Conservation (phyloP, 495 filamentous ascomycete genomes). For the Aspergillus saccharolyticus region DNA sequence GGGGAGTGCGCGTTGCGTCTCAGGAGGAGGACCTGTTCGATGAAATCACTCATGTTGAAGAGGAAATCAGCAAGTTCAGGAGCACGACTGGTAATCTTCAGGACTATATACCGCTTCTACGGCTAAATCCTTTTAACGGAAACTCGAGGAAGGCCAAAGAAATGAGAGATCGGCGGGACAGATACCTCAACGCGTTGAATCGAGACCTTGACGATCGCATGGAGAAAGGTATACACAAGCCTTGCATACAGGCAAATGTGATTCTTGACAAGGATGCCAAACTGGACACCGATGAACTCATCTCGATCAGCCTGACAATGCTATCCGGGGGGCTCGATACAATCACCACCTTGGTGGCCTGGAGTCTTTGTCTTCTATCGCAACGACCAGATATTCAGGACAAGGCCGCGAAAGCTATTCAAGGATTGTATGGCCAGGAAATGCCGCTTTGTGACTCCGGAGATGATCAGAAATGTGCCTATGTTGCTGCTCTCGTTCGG, state of each 20-base stretch:
- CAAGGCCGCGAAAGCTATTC: conserved; percentile 52
- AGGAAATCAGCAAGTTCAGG: conserved; percentile 53
- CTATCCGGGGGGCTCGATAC: conserved; percentile 60
- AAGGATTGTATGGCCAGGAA: conserved; percentile 46
- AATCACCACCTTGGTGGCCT: conserved; percentile 57
- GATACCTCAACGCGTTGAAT: conserved; percentile 52
- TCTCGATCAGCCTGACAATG: conserved; percentile 59
- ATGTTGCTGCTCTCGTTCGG: conserved; percentile 53
- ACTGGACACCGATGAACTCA: conserved; percentile 55
- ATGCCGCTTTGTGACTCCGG: conserved; percentile 52
- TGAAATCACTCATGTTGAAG: conserved; percentile 61
- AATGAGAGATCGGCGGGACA: conserved; percentile 55
- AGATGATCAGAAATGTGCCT: conserved; percentile 59
- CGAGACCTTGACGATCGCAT: conserved; percentile 51
- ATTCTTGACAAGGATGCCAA: conserved; percentile 57
- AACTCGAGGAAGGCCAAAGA: conserved; percentile 49
- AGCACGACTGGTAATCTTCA: conserved; percentile 59
- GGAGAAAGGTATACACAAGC: conserved; percentile 53
- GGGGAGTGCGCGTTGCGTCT: conserved; percentile 54
- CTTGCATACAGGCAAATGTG: conserved; percentile 62
- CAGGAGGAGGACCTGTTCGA: conserved; percentile 54
- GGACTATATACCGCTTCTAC: conserved; percentile 58
- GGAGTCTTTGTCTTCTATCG: conserved; percentile 55
- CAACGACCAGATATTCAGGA: conserved; percentile 56
- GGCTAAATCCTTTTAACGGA: conserved; percentile 51